These are phyloP conservation scores for Pythium dissimile DNA, from an alignment of 352 stramenopile species.

Conservation along the genomic window DNA sequence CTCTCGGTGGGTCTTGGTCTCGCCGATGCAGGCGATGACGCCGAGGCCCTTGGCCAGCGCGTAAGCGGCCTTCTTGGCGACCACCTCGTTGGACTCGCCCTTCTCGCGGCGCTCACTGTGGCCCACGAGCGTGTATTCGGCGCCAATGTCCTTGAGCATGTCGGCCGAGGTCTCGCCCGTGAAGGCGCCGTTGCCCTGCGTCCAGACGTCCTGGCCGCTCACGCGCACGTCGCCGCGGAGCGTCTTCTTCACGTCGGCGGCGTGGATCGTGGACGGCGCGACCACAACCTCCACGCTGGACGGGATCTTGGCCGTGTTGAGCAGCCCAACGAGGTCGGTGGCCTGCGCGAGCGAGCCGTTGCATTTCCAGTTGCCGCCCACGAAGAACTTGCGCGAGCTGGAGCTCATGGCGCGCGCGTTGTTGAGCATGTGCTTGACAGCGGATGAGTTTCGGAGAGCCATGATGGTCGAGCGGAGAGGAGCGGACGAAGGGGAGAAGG, in stretches of 20 bases:
- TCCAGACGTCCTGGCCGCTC: conserved; percentile 95
- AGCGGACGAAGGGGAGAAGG: conserved; percentile 2
- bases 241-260: conserved; percentile 50
- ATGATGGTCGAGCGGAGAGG: conserved; percentile 23
- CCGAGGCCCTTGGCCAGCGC: conserved; percentile 91
- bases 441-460: conserved; percentile 32
- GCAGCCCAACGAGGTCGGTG: conserved; percentile 65
- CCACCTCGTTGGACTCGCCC: conserved; percentile 90
- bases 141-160: conserved; percentile 95
- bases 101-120: conserved; percentile 95
- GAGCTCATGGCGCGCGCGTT: conserved; percentile 65
- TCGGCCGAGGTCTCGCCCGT: conserved; percentile 97
- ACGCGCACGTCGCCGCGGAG: conserved; percentile 72
- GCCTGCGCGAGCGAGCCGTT: conserved; percentile 74
- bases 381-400: conserved; percentile 94
- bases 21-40: conserved; percentile 97
- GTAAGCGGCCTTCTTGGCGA: conserved; percentile 94
- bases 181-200: conserved; percentile 93
- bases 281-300: conserved; percentile 94
- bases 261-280: conserved; percentile 93
- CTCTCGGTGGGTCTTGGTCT: conserved; percentile 95
- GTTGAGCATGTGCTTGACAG: conserved; percentile 33
- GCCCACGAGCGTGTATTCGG: conserved; percentile 95
- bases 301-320: conserved; percentile 84
- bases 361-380: conserved; percentile 99